Conservation (phyloP, 257 asterid species). For the Solanum paucissectum region DNA sequence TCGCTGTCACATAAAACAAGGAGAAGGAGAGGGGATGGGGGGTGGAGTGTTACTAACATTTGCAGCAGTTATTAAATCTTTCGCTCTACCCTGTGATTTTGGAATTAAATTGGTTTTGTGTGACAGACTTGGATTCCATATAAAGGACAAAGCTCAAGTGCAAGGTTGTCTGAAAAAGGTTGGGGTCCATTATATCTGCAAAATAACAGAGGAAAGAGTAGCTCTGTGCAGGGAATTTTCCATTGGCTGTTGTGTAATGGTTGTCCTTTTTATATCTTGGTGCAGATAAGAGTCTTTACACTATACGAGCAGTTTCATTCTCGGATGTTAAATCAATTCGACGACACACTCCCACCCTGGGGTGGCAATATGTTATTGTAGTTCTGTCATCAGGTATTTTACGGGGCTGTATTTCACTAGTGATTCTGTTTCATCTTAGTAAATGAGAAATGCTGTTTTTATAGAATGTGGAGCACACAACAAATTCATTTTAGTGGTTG, state of each 20-base stretch:
- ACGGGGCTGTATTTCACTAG: not conserved
- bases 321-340: slow-evolving; percentile 78
- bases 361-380: slow-evolving; percentile 91
- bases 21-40: not conserved
- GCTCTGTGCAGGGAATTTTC: not conserved
- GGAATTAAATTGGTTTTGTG: not conserved
- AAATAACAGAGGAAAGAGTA: not conserved
- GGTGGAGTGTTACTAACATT: not conserved
- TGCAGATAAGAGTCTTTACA: slow-evolving; percentile 86
- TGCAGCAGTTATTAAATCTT: not conserved
- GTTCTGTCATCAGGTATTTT: slow-evolving; percentile 77
- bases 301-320: slow-evolving; percentile 78
- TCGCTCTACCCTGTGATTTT: not conserved
- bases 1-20: not conserved
- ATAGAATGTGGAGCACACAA: not conserved
- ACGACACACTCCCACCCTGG: slow-evolving; percentile 80
- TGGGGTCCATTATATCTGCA: slow-evolving; percentile 1
- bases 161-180: slow-evolving; percentile 89
- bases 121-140: slow-evolving; percentile 95
- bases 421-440: not conserved
- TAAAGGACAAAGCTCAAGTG: slow-evolving; percentile 79
- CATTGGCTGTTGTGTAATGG: not conserved
- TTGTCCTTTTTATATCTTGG: slow-evolving; percentile 12
- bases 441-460: not conserved
- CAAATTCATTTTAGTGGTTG: not conserved